phyloP scores from a whole-genome alignment of 1,284 basidiomycete genomes.

The Acaromyces ingoldii region DNA sequence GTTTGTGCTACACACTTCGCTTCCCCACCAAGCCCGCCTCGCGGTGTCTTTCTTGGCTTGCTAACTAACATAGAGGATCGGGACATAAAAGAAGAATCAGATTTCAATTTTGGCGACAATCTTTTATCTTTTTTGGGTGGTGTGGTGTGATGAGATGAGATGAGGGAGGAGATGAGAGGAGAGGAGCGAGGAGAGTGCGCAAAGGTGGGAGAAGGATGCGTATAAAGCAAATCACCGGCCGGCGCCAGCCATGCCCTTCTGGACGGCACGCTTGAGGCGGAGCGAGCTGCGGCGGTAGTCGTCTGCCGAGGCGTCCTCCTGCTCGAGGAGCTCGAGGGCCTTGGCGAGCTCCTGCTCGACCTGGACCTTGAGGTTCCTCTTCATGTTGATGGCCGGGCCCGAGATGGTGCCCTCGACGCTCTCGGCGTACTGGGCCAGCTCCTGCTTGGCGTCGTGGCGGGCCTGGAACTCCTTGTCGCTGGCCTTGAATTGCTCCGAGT shows the following conservation, averaged over 20 bases:
- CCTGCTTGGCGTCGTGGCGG: conserved; percentile 50
- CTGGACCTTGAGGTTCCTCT: conserved; percentile 49
- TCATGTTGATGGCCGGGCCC: conserved; percentile 48
- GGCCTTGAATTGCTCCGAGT: conserved; percentile 51
- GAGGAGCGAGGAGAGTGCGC: too few species aligned
- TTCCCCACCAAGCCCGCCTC: too few species aligned
- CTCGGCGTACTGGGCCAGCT: conserved; percentile 51
- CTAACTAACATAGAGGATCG: too few species aligned
- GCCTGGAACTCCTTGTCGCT: conserved; percentile 52
- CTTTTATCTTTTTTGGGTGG: too few species aligned
- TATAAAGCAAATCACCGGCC: conserved; percentile 5
- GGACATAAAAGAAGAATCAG: too few species aligned
- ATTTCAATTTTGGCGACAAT: too few species aligned
- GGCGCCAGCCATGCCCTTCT: conserved; percentile 47
- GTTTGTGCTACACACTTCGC: too few species aligned
- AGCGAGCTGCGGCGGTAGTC: conserved; percentile 49
- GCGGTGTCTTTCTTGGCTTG: too few species aligned
- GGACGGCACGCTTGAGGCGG: conserved; percentile 48
- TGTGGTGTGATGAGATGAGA: too few species aligned
- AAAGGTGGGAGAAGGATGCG: too few species aligned
- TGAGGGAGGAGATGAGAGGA: too few species aligned
- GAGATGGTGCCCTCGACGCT: conserved; percentile 49
- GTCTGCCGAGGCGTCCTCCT: conserved; percentile 47
- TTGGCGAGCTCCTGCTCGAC: conserved; percentile 52
- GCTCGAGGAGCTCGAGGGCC: conserved; percentile 51